phyloP scores from a whole-genome alignment of 495 filamentous ascomycete genomes.

The Hypoxylon subgilvum region DNA sequence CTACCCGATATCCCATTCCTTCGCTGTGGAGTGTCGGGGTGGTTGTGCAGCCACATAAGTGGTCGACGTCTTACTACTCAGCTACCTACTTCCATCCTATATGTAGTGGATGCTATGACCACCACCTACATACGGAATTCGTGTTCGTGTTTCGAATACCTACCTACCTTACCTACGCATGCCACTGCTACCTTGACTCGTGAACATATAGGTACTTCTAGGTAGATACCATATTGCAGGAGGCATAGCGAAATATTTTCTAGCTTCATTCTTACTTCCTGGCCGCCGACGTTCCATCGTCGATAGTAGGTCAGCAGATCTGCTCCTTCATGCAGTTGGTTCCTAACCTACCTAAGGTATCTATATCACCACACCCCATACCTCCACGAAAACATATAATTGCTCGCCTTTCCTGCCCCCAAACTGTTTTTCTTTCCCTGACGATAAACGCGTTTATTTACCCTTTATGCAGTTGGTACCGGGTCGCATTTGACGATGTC shows the following conservation, averaged over 20 bases:
- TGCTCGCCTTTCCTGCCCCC: slow-evolving; percentile 26
- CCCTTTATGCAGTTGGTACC: slow-evolving; percentile 36
- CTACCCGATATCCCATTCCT: slow-evolving; percentile 24
- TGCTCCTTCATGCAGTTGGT: slow-evolving; percentile 38
- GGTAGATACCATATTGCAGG: slow-evolving; percentile 30
- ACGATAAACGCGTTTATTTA: slow-evolving; percentile 15
- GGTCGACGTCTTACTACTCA: neutral
- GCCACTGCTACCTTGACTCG: slow-evolving; percentile 10
- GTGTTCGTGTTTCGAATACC: no score
- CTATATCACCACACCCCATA: slow-evolving; percentile 33
- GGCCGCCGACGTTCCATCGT: slow-evolving; percentile 25
- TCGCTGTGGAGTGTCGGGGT: slow-evolving; percentile 25
- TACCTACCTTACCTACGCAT: neutral
- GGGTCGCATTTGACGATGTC: slow-evolving; percentile 34
- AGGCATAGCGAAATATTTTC: slow-evolving; percentile 19
- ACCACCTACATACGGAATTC: no score
- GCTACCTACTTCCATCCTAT: no score
- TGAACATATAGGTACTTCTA: slow-evolving; percentile 12
- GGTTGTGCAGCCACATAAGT: slow-evolving; percentile 10
- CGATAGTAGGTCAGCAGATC: slow-evolving; percentile 33
- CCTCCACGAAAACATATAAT: slow-evolving; percentile 35
- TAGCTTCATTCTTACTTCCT: neutral
- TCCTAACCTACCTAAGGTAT: no score
- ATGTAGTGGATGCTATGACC: neutral
- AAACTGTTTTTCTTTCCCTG: slow-evolving; percentile 6